These are phyloP conservation scores for carrot (Daucus carota) DNA, from an alignment of 129 eudicot genomes.

Conservation along the genomic window DH1_v3.0 NC_030382.2:44986001-44986500, in stretches of 20 bases:
- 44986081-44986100: background rate
- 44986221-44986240: slow-evolving; percentile 61
- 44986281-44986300: no score
- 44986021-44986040: background rate
- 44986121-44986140: background rate
- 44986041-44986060: background rate
- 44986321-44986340: no score
- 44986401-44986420: no score
- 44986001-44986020: background rate
- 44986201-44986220: slow-evolving; percentile 60
- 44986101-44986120: background rate
- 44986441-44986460: no score
- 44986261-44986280: no score
- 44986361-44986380: no score
- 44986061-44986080: background rate
- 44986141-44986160: background rate
- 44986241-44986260: slow-evolving; percentile 49
- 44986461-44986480: no score
- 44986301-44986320: no score
- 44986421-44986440: no score
- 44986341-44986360: no score
- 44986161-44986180: background rate
- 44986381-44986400: no score
- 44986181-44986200: background rate
- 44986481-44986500: no score